Evolutionary conservation across 208 protist genomes (phyloP), one percentile per base, ranked within the genome.

Genomic region (Leishmania aethiopica): DNA sequence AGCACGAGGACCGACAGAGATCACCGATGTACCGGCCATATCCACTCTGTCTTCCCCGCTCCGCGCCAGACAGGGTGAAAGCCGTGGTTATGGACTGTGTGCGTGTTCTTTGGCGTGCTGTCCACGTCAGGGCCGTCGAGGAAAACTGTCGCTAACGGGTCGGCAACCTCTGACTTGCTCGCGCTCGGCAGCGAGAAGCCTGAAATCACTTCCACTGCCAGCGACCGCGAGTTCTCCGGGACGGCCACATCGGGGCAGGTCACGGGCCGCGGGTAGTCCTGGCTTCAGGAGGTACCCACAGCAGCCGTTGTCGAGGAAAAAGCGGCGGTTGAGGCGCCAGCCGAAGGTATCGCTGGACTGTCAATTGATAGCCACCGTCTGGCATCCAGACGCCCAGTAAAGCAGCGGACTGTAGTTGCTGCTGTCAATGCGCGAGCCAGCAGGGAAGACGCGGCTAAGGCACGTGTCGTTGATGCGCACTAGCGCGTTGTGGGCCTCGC

Each of bases 251-350:
- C 25, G 42, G 67, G 57, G 49, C 45, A 60, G 37, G 55, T 82
- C 19, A 82, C 32, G 32, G 85, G 80, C 1, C 90, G 87, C 57
- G 98, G 79, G 75, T 88, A 83, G 3, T 78, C 78, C 78, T 3
- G 98, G 98, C 88, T 99, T 99, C 51, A 99, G 91, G 42, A 99
- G 71, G 86, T 99, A 99, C 15, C 98, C 98, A 82, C 93, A 96
- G 67, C 84, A 78, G 70, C 98, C 98, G 84, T 99, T 99, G 77
- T 98, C 93, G 47, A 77, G 57, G 86, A 99, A 99, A 81, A 95
- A 93, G 64, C 88, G 91, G 35, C 80, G 70, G 82, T 99, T 99
- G n/a, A 97, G 76, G 19, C 92, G 88, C 86, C 90, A 90, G 80
- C 87, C 81, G 47, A 88, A 91, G 25, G 86, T 88, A 57, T 89